These are phyloP conservation scores for Phytopythium sindhum DNA, from an alignment of 352 stramenopile species.

Conservation along the genomic window DNA sequence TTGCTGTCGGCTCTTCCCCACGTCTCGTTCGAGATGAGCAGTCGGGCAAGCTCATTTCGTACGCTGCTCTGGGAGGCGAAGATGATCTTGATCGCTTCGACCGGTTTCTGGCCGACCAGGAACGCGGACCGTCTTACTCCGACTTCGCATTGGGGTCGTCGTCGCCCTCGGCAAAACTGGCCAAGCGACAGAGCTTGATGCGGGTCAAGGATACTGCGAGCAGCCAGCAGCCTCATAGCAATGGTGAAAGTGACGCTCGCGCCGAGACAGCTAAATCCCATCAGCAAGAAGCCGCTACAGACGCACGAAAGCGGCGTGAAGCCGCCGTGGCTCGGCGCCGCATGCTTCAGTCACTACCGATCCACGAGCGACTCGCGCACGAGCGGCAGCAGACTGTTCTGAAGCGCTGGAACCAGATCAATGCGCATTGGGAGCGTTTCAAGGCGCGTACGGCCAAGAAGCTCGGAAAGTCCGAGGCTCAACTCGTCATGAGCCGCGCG, in stretches of 20 bases:
- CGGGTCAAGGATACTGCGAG: constrained; percentile 14
- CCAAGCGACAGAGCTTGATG: constrained; percentile 37
- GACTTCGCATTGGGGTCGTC: constrained; percentile 16
- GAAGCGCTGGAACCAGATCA: constrained; percentile 68
- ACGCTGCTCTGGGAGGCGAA: constrained; percentile 55
- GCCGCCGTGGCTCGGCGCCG: constrained; percentile 48
- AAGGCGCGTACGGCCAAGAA: constrained; percentile 50
- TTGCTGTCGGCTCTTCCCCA: constrained; percentile 4
- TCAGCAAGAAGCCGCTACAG: constrained; percentile 13
- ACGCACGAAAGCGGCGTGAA: constrained; percentile 42
- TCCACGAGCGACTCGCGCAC: constrained; percentile 63
- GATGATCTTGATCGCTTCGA: constrained; percentile 63
- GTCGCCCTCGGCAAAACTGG: constrained; percentile 16
- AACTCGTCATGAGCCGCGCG: constrained; percentile 85
- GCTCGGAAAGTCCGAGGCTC: constrained; percentile 56
- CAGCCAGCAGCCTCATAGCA: background rate
- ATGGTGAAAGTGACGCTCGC: background rate
- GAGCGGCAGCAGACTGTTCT: constrained; percentile 67
- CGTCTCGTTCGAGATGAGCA: constrained; percentile 20
- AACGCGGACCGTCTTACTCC: constrained; percentile 19
- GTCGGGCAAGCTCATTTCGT: constrained; percentile 45
- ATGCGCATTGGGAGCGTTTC: constrained; percentile 69
- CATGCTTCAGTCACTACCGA: constrained; percentile 65
- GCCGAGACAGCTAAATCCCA: background rate
- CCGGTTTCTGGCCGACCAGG: constrained; percentile 49